Conservation (phyloP, 495 filamentous ascomycete species). For the Daldinia loculata region DNA sequence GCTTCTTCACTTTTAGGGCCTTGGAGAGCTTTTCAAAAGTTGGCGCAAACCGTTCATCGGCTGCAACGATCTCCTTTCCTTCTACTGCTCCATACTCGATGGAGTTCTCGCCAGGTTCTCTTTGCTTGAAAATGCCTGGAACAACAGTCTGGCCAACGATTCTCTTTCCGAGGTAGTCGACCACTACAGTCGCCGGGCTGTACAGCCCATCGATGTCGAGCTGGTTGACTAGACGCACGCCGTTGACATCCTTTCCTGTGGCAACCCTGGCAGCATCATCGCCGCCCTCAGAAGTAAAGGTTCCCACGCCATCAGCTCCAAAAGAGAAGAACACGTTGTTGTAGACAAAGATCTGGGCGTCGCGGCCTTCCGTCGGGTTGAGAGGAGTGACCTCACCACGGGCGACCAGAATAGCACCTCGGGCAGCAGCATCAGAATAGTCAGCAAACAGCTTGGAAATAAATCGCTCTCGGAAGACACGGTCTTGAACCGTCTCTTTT, state of each 20-base stretch:
- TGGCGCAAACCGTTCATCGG: conserved; percentile 82
- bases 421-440: conserved; percentile 93
- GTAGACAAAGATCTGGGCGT: conserved; percentile 99
- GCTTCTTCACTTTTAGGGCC: conserved; percentile 87
- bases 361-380: conserved; percentile 90
- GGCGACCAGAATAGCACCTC: conserved; percentile 92
- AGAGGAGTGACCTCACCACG: conserved; percentile 94
- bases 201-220: conserved; percentile 94
- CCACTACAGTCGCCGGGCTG: conserved; percentile 93
- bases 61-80: conserved; percentile 93
- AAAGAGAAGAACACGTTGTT: conserved; percentile 99
- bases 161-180: conserved; percentile 96
- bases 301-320: conserved; percentile 96
- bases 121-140: conserved; percentile 98
- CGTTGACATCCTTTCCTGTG: conserved; percentile 94
- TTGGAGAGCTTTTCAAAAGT: conserved; percentile 91
- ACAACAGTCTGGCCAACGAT: conserved; percentile 99
- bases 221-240: conserved; percentile 94
- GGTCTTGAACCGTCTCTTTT: conserved; percentile 90
- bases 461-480: conserved; percentile 93
- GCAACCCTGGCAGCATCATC: conserved; percentile 97
- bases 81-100: conserved; percentile 99
- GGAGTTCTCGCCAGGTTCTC: conserved; percentile 95
- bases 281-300: conserved; percentile 94
- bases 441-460: conserved; percentile 96